Base-by-base conservation (phyloP, 306 rosid genomes). In the Corylus heterophylla region DNA sequence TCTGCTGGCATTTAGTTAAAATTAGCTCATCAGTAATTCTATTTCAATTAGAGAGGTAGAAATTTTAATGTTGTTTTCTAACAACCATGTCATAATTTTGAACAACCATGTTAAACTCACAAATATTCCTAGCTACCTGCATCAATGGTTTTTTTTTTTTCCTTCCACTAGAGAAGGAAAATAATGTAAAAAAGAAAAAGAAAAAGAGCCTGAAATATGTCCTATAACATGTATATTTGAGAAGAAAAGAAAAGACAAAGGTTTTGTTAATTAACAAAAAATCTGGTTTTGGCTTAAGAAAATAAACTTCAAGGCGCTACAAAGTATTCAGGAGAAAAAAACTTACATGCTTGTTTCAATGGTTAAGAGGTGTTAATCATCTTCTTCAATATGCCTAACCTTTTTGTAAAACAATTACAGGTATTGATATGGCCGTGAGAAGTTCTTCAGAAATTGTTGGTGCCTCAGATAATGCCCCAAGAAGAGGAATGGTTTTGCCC, bases 401-500 rank as follows among this genome's bases (percentile, higher is more conserved):
- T 22, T 73, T 42, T 49, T 67, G 27, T 45, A 9, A 35, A 29
- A 39, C 70, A 79, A 59, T 12, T 49, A 50, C 59, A 71, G 75
- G 87, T 58, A 49, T 37, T 49, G 74, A 82, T 17, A 81, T 81
- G 86, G 74, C 54, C 73, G 29, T 71, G 20, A 85, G 61, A 73
- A 80, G 75, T 54, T 80, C 80, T 67, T 75, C 89, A 18, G 74
- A 81, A 70, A 52, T 68, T 69, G 70, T 67, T 70, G 63, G 75
- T 56, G 86, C 72, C 39, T 81, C 73, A 79, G 52, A 74, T 45
- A 74, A 37, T 68, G 29, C 12, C 22, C 29, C 13, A 39, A 74
- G 59, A 83, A 78, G 73, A 77, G 90, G 92, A 87, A 86, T 91
- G 92, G 84, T 88, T 73, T 83, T 93, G 70, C 91, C 98, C 3